Evolutionary conservation across 1,284 basidiomycete genomes (phyloP), one percentile per base, ranked within the genome.

Genomic region (Moesziomyces sp.): DNA sequence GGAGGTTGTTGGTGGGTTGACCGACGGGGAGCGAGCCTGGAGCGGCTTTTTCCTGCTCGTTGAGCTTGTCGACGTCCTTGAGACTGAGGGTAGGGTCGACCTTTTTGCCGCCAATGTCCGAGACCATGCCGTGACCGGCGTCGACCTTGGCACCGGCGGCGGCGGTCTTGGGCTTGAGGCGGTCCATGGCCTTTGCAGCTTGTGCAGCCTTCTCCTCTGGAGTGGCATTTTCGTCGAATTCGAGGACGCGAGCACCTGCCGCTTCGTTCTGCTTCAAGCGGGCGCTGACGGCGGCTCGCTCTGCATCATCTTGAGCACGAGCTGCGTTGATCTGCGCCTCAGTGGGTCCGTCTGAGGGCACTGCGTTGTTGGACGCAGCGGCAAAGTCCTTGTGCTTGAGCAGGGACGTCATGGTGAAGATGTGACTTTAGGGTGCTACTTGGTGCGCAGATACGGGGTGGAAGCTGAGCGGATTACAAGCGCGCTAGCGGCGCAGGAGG

Each of bases 171-270:
- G 78, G 78, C 57, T 75, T 72, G 19, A 82, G 47, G 23, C 73
- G 61, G 3, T 73, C 60, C 30, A 55, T 63, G 4, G 70, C 71
- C 48, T 79, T 73, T 23, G 55, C 64, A 9, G 80, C 80, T 34
- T 77, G 61, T 21, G 69, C 66, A 2, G 69, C 81, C 51, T 83
- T 83, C 51, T 82, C 71, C 49, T 81, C 60, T 1, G 81, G 81
- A 3, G 74, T 73, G 16, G 80, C 78, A 35, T 80, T 69, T 46
- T 82, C 81, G 46, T 77, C 76, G 43, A 83, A 80, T 7, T 74
- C 57, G 38, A 81, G 56, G 3, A 81, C 75, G 4, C 74, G 68
- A 18, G 80, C 81, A 18, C 81, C 81, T 18, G 68, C 71, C 14
- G 72, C 71, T 51, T 74, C 63, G 54, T 78, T 76, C 23, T 64